Percentiles rank a stretch among this genome's conserved stretches.
Evolutionary conservation across 106 monocot species (phyloP).

Genomic region (Allium sativum): DNA sequence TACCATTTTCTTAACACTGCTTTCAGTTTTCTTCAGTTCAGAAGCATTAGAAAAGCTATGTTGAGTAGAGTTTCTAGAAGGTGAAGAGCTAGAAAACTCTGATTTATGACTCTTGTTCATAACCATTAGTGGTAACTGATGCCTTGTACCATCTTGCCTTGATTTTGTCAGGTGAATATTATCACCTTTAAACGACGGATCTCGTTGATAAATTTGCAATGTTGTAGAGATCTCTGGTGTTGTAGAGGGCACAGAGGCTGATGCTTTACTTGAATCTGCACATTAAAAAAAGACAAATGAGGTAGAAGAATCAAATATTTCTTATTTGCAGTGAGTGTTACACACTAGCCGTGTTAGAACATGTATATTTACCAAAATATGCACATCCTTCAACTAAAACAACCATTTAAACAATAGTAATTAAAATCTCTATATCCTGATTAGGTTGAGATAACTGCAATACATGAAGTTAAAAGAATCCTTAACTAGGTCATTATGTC

Average conservation of each 20-base stretch:
- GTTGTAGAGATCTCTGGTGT: too few relatives aligned
- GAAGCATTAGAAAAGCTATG: conserved; percentile 8
- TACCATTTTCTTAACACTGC: conserved; percentile 40
- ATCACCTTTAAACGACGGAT: neutral
- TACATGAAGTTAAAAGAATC: conserved; percentile 9
- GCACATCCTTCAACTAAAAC: neutral
- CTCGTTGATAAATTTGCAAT: conserved; percentile 10
- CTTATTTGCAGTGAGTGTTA: neutral
- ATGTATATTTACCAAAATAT: neutral
- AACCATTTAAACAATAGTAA: neutral
- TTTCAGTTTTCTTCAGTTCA: conserved; percentile 4
- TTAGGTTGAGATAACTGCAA: neutral
- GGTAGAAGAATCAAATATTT: neutral
- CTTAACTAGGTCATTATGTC: conserved; percentile 45
- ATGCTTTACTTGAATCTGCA: conserved; percentile 19
- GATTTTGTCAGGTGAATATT: neutral
- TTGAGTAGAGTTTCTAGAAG: conserved; percentile 9
- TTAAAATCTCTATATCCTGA: neutral
- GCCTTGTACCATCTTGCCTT: conserved; percentile 6
- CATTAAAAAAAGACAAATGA: conserved; percentile 1
- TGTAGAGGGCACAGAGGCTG: neutral
- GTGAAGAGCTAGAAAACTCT: conserved; percentile 4
- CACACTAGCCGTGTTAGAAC: too few relatives aligned
- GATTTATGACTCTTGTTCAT: conserved; percentile 3
- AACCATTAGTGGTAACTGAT: neutral